Base-by-base conservation (phyloP, 2,329 filamentous ascomycete species). In the Calonectria pseudoturangicola region DNA sequence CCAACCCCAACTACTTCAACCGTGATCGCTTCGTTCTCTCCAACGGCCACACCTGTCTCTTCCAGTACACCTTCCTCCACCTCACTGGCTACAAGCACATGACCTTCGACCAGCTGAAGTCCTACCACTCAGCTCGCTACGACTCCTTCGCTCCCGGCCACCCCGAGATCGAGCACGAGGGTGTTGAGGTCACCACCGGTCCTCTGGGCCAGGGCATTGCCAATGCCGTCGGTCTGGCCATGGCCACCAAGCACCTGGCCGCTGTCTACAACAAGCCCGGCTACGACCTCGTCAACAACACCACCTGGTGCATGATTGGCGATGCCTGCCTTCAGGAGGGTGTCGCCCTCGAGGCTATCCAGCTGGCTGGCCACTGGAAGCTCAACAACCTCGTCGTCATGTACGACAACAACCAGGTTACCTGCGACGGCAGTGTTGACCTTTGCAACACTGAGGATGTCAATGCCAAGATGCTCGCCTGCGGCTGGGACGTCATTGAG, bases 21-120 rank as follows among this genome's bases (percentile, higher is more conserved):
- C 85, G 91, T 43, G 91, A 92, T 75, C 87, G 90, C 27, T 92
- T 92, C 76, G 88, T 92, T 8, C 84, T 92, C 13, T 92, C 90
- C 27, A 92, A 92, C 75, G 91, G 82, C n/a, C 89, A 90, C 75
- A 86, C 87, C 1, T 89, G 88, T 75, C 82, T 91, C 27, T 90
- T 89, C 73, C 87, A 89, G 70, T 91, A 91, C 80, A 79, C 83
- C 0, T 88, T 91, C 72, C 82, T 89, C 10, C 87, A 91, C 72
- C 84, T 91, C 12, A 83, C 83, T 1, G 89, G 89, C 56, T 90
- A 89, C 81, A 86, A 87, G 72, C 81, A 82, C 71, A 89, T 89
- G 89, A 90, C 89, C 0, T 79, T 90, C 9, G 89, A 91, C 7
- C 87, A 91, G 77, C 85, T 91, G 65, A 90, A 89, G 79, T 87